Percentiles rank a stretch among this genome's conserved stretches.
These are phyloP conservation scores for Ophiocordyceps australis DNA, from an alignment of 2,329 filamentous ascomycete species.

Conservation along the genomic window DNA sequence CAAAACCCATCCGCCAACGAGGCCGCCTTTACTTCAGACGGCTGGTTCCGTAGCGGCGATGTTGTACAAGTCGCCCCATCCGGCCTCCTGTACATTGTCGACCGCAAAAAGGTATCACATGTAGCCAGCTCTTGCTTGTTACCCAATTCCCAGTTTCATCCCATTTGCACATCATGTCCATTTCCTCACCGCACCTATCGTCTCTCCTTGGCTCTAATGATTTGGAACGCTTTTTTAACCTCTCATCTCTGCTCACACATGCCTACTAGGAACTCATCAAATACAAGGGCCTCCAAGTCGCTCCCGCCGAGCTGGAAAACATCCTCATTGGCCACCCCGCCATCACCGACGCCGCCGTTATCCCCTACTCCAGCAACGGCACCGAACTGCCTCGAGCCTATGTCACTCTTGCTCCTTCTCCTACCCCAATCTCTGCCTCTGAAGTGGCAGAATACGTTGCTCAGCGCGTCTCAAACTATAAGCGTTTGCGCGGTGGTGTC, in stretches of 20 bases:
- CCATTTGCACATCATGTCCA: too few species aligned
- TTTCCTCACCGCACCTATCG: too few species aligned
- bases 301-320: conserved; percentile 44
- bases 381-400: conserved; percentile 29
- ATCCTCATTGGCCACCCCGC: conserved; percentile 19
- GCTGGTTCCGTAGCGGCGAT: conserved; percentile 68
- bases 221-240: too few species aligned
- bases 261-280: conserved; percentile 36
- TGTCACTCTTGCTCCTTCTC: conserved; percentile 9
- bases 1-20: conserved; percentile 48
- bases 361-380: conserved; percentile 29
- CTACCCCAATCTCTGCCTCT: conserved; percentile 7
- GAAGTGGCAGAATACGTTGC: conserved; percentile 10
- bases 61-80: conserved; percentile 54
- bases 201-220: too few species aligned
- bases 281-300: conserved; percentile 44
- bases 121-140: too few species aligned
- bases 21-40: conserved; percentile 31
- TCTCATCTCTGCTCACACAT: not conserved
- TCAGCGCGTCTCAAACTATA: conserved; percentile 28
- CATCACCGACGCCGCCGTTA: conserved; percentile 40
- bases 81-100: conserved; percentile 60
- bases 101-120: conserved; percentile 50
- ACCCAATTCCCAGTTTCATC: too few species aligned
- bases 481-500: conserved; percentile 52